Percentiles rank a stretch among this genome's conserved stretches.
These are phyloP conservation scores for Astrothelium subdiscretum DNA, from an alignment of 495 filamentous ascomycete genomes.

Conservation along the genomic window DNA sequence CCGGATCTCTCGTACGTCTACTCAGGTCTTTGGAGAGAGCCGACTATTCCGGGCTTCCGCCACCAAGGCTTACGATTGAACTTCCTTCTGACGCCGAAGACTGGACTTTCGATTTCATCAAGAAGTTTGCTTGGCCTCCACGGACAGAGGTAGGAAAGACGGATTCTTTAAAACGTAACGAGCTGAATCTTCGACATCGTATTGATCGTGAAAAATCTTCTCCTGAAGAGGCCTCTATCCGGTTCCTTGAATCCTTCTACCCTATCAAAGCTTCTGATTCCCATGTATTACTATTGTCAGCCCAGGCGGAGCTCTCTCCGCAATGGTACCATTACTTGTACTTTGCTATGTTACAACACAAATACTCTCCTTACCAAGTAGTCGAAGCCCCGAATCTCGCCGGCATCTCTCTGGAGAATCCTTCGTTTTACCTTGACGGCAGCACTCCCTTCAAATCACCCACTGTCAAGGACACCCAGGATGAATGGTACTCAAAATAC, in stretches of 20 bases:
- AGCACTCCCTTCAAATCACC: constrained; percentile 43
- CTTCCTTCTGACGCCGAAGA: constrained; percentile 55
- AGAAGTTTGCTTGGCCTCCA: constrained; percentile 54
- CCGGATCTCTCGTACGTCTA: constrained; percentile 61
- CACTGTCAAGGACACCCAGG: constrained; percentile 16
- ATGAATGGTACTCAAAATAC: constrained; percentile 14
- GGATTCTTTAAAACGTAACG: constrained; percentile 10
- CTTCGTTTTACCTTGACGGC: constrained; percentile 46
- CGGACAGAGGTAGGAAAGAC: constrained; percentile 11
- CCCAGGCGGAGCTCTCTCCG: constrained; percentile 61
- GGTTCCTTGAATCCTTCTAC: constrained; percentile 73
- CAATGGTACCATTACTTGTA: constrained; percentile 74
- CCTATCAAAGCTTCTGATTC: constrained; percentile 47
- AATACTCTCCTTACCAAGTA: constrained; percentile 44
- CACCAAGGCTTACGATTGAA: constrained; percentile 68
- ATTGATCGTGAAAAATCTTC: constrained; percentile 44
- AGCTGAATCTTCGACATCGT: constrained; percentile 60
- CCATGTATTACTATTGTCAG: constrained; percentile 67
- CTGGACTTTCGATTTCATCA: constrained; percentile 47
- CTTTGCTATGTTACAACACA: constrained; percentile 61
- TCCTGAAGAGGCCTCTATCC: constrained; percentile 52
- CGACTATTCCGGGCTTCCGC: constrained; percentile 53
- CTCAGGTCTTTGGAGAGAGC: constrained; percentile 59
- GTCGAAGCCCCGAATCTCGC: constrained; percentile 40
- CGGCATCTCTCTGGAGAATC: constrained; percentile 67